Percentiles rank a stretch among this genome's conserved stretches.
These are phyloP conservation scores for Cryphonectria carpinicola DNA, from an alignment of 2,329 filamentous ascomycete genomes.

Conservation along the genomic window DNA sequence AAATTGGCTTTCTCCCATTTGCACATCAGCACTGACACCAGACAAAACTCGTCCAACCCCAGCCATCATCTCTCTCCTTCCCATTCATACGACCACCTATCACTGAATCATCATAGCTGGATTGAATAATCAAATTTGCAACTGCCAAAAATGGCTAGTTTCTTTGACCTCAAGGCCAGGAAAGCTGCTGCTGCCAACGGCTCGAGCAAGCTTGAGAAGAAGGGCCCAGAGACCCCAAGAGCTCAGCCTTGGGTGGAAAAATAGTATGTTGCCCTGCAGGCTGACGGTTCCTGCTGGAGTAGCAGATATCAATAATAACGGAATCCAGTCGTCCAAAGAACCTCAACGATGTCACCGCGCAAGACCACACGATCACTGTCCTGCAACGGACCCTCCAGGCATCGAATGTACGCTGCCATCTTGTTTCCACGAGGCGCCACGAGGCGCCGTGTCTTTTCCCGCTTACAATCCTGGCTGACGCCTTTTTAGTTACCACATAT, in stretches of 20 bases:
- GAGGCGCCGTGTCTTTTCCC: neutral
- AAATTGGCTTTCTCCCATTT: slow-evolving; percentile 33
- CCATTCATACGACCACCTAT: neutral
- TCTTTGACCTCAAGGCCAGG: slow-evolving; percentile 94
- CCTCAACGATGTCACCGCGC: slow-evolving; percentile 91
- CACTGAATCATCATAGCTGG: neutral
- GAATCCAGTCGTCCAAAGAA: slow-evolving; percentile 81
- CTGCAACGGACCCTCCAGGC: slow-evolving; percentile 92
- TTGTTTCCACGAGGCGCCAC: no score
- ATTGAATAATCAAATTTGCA: neutral
- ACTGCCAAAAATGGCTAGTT: slow-evolving; percentile 71
- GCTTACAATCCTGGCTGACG: slow-evolving; percentile 12
- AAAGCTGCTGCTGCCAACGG: slow-evolving; percentile 74
- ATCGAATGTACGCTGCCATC: slow-evolving; percentile 69
- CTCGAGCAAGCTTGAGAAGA: slow-evolving; percentile 64
- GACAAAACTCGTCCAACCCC: neutral
- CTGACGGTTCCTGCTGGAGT: neutral
- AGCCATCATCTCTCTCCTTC: neutral
- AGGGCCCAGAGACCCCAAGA: slow-evolving; percentile 64
- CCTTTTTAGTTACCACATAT: slow-evolving; percentile 83
- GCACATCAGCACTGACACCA: neutral
- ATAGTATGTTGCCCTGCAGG: slow-evolving; percentile 66
- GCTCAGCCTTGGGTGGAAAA: slow-evolving; percentile 98
- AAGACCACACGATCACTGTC: slow-evolving; percentile 95
- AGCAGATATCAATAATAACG: slow-evolving; percentile 30